Conservation (phyloP, 176 grass and related monocot species). For the Avena sativa region DNA sequence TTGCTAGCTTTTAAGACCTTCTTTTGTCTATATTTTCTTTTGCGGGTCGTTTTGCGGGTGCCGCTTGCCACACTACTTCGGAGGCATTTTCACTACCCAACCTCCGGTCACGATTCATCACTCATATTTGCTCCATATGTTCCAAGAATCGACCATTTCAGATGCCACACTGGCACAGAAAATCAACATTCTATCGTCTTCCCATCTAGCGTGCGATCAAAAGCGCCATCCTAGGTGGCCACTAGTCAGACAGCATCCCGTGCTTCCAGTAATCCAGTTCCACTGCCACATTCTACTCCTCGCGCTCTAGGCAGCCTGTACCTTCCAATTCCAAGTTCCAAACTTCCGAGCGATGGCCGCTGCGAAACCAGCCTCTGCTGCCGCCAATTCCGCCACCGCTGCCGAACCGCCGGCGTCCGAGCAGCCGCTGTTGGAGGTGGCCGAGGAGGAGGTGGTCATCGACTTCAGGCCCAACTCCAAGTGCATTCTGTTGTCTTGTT, state of each 20-base stretch:
- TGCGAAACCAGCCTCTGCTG: neutral
- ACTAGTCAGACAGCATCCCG: constrained; percentile 31
- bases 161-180: neutral
- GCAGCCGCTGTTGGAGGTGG: constrained; percentile 62
- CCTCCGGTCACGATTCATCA: no score
- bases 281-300: neutral
- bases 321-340: constrained; percentile 1
- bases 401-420: constrained; percentile 14
- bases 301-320: neutral
- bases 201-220: constrained; percentile 48
- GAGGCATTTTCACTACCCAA: no score
- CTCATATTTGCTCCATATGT: no score
- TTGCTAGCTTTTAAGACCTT: no score
- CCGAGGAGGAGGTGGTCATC: constrained; percentile 71
- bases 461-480: constrained; percentile 80
- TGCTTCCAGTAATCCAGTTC: constrained; percentile 13
- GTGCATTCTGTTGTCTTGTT: constrained; percentile 54
- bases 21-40: no score
- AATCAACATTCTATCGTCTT: constrained; percentile 40
- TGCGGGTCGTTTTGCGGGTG: no score
- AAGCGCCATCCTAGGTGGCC: constrained; percentile 39
- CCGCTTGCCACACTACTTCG: no score
- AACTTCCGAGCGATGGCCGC: constrained; percentile 40
- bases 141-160: neutral
- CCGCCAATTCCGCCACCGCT: neutral